A percentile compares a stretch with the other conserved stretches of the same genome.
These are phyloP conservation scores for Cryptococcus sp. DNA, from an alignment of 1,284 basidiomycete genomes.

Conservation along the genomic window DNA sequence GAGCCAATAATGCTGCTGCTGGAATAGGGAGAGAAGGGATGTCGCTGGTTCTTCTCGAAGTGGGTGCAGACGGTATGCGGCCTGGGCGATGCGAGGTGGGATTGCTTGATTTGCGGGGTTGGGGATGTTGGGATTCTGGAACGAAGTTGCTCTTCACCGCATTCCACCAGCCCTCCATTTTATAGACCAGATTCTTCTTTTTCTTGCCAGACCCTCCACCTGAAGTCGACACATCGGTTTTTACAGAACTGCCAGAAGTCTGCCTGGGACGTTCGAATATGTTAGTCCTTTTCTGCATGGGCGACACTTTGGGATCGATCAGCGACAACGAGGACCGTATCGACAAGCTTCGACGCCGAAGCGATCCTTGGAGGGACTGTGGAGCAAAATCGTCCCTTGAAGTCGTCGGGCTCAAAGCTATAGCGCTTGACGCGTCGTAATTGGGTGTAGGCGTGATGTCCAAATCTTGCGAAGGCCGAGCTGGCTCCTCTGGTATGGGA, in stretches of 20 bases:
- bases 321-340: conserved; percentile 37
- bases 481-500: conserved; percentile 12
- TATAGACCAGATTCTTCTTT: conserved; percentile 52
- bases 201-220: conserved; percentile 25
- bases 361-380: conserved; percentile 6
- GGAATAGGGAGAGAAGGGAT: conserved; percentile 18
- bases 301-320: conserved; percentile 38
- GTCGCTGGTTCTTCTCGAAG: conserved; percentile 36
- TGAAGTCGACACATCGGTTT: conserved; percentile 23
- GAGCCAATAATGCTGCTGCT: conserved; percentile 23
- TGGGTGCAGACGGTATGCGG: conserved; percentile 41
- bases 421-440: conserved; percentile 21
- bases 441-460: conserved; percentile 18
- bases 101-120: conserved; percentile 17
- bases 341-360: conserved; percentile 37
- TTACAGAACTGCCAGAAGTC: conserved; percentile 33
- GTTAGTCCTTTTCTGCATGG: conserved; percentile 20
- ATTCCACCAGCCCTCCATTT: conserved; percentile 57
- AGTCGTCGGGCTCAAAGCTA: conserved; percentile 31
- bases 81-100: conserved; percentile 20
- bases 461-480: conserved; percentile 2
- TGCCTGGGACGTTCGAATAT: conserved; percentile 39
- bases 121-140: conserved; percentile 25
- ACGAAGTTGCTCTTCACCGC: conserved; percentile 54
- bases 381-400: conserved; percentile 31